A percentile compares a stretch with the other conserved stretches of the same genome.
Conservation (phyloP, 2,329 filamentous ascomycete species). For the Claviceps humidiphila region DNA sequence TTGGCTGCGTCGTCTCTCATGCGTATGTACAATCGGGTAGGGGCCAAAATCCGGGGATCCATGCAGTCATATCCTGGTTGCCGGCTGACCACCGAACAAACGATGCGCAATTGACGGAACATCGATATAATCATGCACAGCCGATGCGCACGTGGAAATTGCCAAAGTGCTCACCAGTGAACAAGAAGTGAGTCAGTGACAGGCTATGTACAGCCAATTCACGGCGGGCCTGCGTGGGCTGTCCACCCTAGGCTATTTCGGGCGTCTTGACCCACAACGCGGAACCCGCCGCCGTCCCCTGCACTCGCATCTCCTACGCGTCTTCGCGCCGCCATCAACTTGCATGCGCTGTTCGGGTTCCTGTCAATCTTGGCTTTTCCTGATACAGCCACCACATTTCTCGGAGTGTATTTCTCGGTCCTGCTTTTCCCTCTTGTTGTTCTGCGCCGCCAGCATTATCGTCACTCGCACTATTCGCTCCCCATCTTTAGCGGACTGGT, state of each 20-base stretch:
- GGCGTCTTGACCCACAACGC: conserved; percentile 13
- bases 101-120: too few relatives aligned
- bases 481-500: neutral
- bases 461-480: neutral
- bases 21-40: too few relatives aligned
- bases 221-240: too few relatives aligned
- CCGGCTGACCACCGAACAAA: too few relatives aligned
- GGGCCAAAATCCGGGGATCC: too few relatives aligned
- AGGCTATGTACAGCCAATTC: too few relatives aligned
- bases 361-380: neutral
- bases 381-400: neutral
- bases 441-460: neutral
- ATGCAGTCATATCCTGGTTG: too few relatives aligned
- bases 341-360: conserved; percentile 2
- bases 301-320: conserved; percentile 12
- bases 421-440: neutral
- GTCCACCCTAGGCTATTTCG: conserved; percentile 15
- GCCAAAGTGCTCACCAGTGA: too few relatives aligned
- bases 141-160: too few relatives aligned
- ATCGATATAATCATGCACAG: too few relatives aligned
- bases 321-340: conserved; percentile 10
- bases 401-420: neutral
- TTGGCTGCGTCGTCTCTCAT: too few relatives aligned
- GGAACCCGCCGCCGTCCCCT: conserved; percentile 1
- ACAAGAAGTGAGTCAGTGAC: too few relatives aligned